phyloP scores from a whole-genome alignment of 208 protist species.

The Trypanosoma conorhini region DNA sequence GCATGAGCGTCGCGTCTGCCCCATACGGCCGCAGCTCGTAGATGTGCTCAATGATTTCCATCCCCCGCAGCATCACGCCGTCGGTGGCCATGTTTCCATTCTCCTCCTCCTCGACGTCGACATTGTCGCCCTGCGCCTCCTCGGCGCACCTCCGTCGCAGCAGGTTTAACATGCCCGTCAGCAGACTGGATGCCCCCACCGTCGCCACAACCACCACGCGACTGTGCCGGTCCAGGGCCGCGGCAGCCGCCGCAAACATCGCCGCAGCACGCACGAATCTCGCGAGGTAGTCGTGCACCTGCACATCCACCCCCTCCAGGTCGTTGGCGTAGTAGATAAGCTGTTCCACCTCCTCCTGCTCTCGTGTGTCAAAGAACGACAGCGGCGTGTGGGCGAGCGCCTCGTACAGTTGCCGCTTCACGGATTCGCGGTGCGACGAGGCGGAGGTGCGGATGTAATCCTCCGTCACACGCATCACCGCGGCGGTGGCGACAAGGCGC shows the following conservation, averaged over 20 bases:
- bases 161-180: background rate
- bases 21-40: conserved; percentile 70
- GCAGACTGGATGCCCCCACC: conserved; percentile 5
- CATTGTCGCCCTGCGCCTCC: conserved; percentile 19
- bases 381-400: conserved; percentile 63
- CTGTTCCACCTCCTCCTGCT: conserved; percentile 65
- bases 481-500: conserved; percentile 45
- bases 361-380: conserved; percentile 59
- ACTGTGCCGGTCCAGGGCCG: conserved; percentile 21
- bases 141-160: conserved; percentile 1
- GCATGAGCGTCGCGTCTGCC: conserved; percentile 63
- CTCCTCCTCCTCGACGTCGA: conserved; percentile 60
- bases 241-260: conserved; percentile 32
- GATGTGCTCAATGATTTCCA: conserved; percentile 68
- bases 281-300: conserved; percentile 59
- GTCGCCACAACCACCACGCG: conserved; percentile 26
- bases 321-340: conserved; percentile 82
- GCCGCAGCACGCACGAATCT: conserved; percentile 29
- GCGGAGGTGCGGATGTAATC: conserved; percentile 51
- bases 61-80: conserved; percentile 63
- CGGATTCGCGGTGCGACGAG: conserved; percentile 42
- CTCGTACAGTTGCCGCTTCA: conserved; percentile 63
- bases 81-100: conserved; percentile 50
- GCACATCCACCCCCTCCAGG: conserved; percentile 82
- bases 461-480: conserved; percentile 38